Base-by-base conservation (phyloP, 2,329 filamentous ascomycete species). In the Macrophomina pseudophaseolina region DNA sequence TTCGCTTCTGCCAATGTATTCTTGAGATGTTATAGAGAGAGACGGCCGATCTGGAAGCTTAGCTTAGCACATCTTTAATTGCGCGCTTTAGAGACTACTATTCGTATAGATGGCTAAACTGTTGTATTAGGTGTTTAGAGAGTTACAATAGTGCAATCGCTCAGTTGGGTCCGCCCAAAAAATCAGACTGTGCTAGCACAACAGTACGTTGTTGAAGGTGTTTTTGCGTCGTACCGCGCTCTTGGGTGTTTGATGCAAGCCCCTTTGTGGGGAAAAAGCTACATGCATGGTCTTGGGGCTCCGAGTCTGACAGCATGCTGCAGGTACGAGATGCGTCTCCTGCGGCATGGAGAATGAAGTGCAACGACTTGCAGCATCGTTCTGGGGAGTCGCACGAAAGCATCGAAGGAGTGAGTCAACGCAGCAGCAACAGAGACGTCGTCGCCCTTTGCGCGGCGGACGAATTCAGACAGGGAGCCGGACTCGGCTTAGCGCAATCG, bases 401-500 rank as follows among this genome's bases (percentile, higher is more conserved):
- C 58, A 35, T 38, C 44, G 3, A 48, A 12, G 30, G 30, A 49
- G 58, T 62, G 58, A 62, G 42, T 62, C 58, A 62, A 59, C 16
- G 30, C 9, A 48, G 58, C 30, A 30, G 30, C 5, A n/a, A 18
- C 7, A 23, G 23, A 23, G 23, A 23, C 23, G 23, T 23, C 23
- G 23, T 23, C 23, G 33, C 53, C 35, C 28, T 58, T 48, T 12
- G 44, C 42, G 35, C 58, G 42, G 33, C 30, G 18, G 53, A 42
- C 38, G 28, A 30, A 23, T 54, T n/a, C 7, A 16, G 9, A 18
- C 16, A 40, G 32, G 23, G 51, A 14, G 53, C 64, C 64, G 52
- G 6, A 66, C 32, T 52, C 44, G 64, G 64, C 44, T 14, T 66
- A 66, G 64, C 64, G 53, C 53, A 28, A 3, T 38, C 23, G 23